Evolutionary conservation across 495 filamentous ascomycete species (phyloP), one percentile per base, ranked within the genome.

Genomic region (Xylaria scruposa): DNA sequence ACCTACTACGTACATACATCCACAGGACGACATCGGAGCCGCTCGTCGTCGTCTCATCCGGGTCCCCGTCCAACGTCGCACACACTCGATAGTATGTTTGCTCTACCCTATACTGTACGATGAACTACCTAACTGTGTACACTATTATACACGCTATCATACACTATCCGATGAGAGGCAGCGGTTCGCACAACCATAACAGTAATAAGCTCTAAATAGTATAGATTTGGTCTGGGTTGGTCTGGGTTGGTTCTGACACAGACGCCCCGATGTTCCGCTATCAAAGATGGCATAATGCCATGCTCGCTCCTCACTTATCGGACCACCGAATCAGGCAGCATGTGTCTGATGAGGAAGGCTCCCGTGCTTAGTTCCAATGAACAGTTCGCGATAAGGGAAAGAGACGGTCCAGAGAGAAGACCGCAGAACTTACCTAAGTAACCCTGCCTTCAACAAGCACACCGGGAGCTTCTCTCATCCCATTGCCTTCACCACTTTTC

Each of bases 1-100:
- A 42, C 38, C 10, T 42, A 42, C 10, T 42, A 42, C 38, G 12
- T 42, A 42, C 38, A 42, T 42, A 8, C 9, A 13, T 53, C 58
- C 38, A 29, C 51, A 59, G 49, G 70, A 71, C 70, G 70, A 71
- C 70, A 71, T 71, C 70, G 70, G 70, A 71, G 70, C 69, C 70
- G 51, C 51, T 67, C 62, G 47, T 31, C 62, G 47, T 31, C 29
- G 29, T 71, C 70, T 40, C 62, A 59, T 66, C 62, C 61, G 49
- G 62, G 40, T 47, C 51, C 70, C 26, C 61, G 29, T 64, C 21
- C 51, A 60, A 71, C 62, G 61, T 71, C 70, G 62, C 62, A 47
- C 59, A 47, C 59, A 38, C 54, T 47, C 9, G 67, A 61, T 69
- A 61, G 53, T 31, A 26, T 7, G 53, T 26, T 17, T 31, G 53